Conservation (phyloP, 176 grass and related monocot species). For the Aegilops umbellulata region DNA sequence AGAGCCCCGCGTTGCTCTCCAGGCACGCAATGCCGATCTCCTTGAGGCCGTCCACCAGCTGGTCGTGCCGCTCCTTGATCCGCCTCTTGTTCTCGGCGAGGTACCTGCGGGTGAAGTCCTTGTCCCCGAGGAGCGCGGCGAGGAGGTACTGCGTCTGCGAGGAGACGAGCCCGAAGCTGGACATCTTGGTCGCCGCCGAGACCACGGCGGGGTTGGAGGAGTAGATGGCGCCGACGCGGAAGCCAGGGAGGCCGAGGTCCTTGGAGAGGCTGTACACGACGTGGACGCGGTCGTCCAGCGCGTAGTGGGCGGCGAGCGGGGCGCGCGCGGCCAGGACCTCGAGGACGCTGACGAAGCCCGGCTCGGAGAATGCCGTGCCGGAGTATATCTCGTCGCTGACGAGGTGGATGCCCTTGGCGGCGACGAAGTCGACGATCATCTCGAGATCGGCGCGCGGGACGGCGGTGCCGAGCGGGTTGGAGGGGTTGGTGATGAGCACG, state of each 20-base stretch:
- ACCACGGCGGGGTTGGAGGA: constrained; percentile 65
- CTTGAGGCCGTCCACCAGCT: constrained; percentile 49
- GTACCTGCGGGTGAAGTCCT: constrained; percentile 53
- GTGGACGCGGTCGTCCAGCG: constrained; percentile 51
- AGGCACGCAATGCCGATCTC: constrained; percentile 52
- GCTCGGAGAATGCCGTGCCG: constrained; percentile 58
- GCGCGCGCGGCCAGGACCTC: constrained; percentile 42
- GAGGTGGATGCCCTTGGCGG: constrained; percentile 71
- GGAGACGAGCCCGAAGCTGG: constrained; percentile 90
- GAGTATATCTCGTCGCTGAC: constrained; percentile 97
- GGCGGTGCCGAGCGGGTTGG: constrained; percentile 87
- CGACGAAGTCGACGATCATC: constrained; percentile 60
- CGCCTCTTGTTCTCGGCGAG: constrained; percentile 65
- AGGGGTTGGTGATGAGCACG: constrained; percentile 91
- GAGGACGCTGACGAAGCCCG: constrained; percentile 72
- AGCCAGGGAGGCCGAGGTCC: constrained; percentile 88
- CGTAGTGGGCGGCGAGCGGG: not conserved
- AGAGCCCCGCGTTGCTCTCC: constrained; percentile 70
- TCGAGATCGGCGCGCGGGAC: constrained; percentile 49
- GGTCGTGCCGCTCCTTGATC: constrained; percentile 55
- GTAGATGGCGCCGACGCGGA: constrained; percentile 90
- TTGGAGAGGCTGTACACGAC: constrained; percentile 95
- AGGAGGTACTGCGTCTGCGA: constrained; percentile 93
- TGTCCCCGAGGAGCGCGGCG: constrained; percentile 55
- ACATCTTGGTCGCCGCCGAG: constrained; percentile 94